Evolutionary conservation across 176 grass and related monocot species (phyloP), one percentile per base, ranked within the genome.

Genomic region (Ensete ventricosum): DNA sequence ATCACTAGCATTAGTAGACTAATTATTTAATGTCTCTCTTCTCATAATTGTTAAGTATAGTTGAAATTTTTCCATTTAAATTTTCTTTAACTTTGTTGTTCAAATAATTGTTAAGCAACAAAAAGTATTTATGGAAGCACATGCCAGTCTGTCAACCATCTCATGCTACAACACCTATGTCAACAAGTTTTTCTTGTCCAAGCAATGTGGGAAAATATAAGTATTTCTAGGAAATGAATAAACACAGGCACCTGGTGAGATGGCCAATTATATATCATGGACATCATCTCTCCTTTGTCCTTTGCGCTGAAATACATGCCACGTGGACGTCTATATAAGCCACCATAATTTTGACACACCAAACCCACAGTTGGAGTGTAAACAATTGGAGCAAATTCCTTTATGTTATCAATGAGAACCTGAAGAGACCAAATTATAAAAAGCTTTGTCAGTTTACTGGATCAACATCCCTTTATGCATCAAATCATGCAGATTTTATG

Each of bases 251-350:
- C 85, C 65, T 83, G 76, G 12, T 91, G 82, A 11, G 84, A 83
- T 76, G 95, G 95, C 95, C 95, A 98, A 79, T 98, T 93, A 80
- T 98, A 89, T 74, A 98, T 98, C 95, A 98, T 98, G 57, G 95
- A 98, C 88, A 98, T 98, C 95, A 98, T 98, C 73, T 98, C 95
- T 64, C 95, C 90, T 84, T 91, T 98, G 73, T 98, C 95, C 78
- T 93, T 94, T 13, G 90, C 95, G 34, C 88, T 93, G 81, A 98
- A 98, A 77, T 98, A 98, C 95, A 98, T 98, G 23, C 90, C 95
- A 68, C 90, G 95, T 13, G 90, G 95, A 14, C 95, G 90, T 70
- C 90, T 91, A 75, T 91, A 94, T 34, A 98, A 71, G 2, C 95
- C 95, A 62, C 95, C 92, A 87, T 87, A 98, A 59, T 98, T 98